Conservation (phyloP, 441 rosid species). For the Macaranga tanarius region DNA sequence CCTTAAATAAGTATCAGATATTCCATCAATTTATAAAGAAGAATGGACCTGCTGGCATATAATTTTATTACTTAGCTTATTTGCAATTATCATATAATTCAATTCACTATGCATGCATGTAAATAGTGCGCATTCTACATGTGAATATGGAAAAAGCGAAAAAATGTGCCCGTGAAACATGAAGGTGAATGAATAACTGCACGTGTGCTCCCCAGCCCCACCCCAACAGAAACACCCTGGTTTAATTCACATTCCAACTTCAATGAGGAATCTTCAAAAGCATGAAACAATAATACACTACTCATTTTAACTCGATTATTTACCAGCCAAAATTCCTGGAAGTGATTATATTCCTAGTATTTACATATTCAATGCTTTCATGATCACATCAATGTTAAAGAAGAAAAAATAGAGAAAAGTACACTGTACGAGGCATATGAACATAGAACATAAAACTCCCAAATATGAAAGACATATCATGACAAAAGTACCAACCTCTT, state of each 20-base stretch:
- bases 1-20: background rate
- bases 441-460: slow-evolving; percentile 12
- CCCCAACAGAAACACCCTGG: background rate
- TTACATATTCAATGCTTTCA: background rate
- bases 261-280: background rate
- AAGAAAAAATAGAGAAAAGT: background rate
- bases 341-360: background rate
- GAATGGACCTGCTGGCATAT: background rate
- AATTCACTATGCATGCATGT: background rate
- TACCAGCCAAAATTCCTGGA: background rate
- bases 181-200: background rate
- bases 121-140: background rate
- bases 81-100: background rate
- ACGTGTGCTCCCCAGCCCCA: background rate
- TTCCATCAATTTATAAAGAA: background rate
- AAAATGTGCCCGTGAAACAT: background rate
- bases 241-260: background rate
- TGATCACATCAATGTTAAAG: background rate
- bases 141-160: background rate
- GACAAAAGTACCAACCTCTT: slow-evolving; percentile 62
- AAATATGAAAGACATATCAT: background rate
- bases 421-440: background rate
- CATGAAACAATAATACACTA: background rate
- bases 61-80: background rate
- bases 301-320: background rate